Evolutionary conservation across 441 rosid genomes (phyloP), one percentile per base, ranked within the genome.

Genomic region (Populus tomentosa): DNA sequence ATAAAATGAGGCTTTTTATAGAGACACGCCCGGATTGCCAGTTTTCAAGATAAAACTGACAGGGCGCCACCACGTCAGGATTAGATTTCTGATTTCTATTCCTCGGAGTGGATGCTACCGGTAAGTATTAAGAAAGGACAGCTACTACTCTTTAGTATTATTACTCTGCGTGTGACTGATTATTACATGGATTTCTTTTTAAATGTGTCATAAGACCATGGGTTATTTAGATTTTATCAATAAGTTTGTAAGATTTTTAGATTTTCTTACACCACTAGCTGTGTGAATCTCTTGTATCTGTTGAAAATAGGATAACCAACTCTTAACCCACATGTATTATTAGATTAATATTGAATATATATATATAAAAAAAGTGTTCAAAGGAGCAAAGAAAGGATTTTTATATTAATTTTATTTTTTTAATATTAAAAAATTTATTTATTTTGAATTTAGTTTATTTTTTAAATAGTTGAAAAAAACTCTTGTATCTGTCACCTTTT

Each of bases 1-100:
- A 71, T 46, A 28, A 79, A 72, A 80, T 42, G 73, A 79, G 79
- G 80, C 72, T 38, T 56, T 72, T 76, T 72, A 81, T 42, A 75
- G 26, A 26, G 73, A 7, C 66, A 38, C 36, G 24, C 2, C 18
- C 63, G 32, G 53, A 26, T 20, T 14, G 23, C 20, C 2, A 50
- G 5, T 18, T 13, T 18, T 59, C 67, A 77, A 78, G 86, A 84
- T 86, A 83, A 67, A 79, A 76, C 72, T 71, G 86, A 80, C 88
- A 78, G 79, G 80, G 85, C 42, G 72, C 67, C n/a, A 83, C 78
- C 89, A 84, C 86, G 92, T 87, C 96, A 84, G 78, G 62, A 63
- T 77, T 76, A 79, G 75, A 73, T 65, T 23, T 73, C 63, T 8
- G 68, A 66, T 40, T 32, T 71, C 42, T 67, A 18, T 18, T 20